Conservation (phyloP, 1,284 basidiomycete species). For the Anthracocystis panici-leucophaei region DNA sequence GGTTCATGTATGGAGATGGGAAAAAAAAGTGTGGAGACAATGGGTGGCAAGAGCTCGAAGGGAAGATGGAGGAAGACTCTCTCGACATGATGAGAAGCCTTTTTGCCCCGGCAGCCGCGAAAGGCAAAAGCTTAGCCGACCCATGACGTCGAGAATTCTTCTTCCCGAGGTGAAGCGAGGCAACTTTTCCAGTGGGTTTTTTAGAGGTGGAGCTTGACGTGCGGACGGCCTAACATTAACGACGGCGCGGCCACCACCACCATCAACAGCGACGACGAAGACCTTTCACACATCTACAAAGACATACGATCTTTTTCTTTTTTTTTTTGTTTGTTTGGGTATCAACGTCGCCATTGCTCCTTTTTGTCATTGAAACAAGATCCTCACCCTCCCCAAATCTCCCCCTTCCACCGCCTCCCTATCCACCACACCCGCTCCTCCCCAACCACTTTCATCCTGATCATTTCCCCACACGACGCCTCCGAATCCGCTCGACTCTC, state of each 20-base stretch:
- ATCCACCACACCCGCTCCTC: constrained; percentile 16
- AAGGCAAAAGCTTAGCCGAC: constrained; percentile 15
- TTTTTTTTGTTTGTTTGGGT: background rate
- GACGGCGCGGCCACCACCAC: too few species aligned
- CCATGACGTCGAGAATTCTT: constrained; percentile 22
- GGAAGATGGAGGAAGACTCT: background rate
- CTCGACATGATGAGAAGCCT: too few species aligned
- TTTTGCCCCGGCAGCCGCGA: too few species aligned
- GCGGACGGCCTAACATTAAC: background rate
- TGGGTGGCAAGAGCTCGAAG: background rate
- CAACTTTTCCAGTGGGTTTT: constrained; percentile 3
- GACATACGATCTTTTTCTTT: background rate
- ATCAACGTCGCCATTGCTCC: background rate
- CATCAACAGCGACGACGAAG: background rate
- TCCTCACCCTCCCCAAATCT: constrained; percentile 41
- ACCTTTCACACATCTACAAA: background rate
- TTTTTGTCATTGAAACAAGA: constrained; percentile 34
- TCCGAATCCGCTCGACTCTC: constrained; percentile 34
- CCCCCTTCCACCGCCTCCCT: constrained; percentile 46
- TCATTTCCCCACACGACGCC: constrained; percentile 34
- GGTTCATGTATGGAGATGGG: background rate
- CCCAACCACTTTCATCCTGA: constrained; percentile 37
- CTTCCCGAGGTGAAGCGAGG: background rate
- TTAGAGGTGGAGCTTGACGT: constrained; percentile 1
- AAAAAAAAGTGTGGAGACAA: background rate